These are phyloP conservation scores for Nephelium lappaceum DNA, from an alignment of 345 rosid genomes.

Conservation along the genomic window DNA sequence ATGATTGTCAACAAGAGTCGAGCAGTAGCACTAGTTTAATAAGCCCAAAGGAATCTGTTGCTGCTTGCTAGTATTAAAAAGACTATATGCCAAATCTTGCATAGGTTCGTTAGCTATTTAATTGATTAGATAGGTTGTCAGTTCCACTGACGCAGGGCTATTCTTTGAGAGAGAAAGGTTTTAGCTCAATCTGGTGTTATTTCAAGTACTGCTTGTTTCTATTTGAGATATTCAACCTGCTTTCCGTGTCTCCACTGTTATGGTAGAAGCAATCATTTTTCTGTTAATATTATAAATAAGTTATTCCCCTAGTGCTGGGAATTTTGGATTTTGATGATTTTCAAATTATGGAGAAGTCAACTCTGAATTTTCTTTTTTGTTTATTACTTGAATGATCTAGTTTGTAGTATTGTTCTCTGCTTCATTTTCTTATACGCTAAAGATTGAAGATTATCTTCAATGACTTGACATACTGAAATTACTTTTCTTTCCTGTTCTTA, in stretches of 20 bases:
- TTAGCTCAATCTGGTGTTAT: conserved; percentile 1
- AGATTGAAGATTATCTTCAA: conserved; percentile 7
- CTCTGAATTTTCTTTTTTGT: neutral
- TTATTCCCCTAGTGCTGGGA: neutral
- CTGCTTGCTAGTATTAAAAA: no score
- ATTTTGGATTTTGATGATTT: neutral
- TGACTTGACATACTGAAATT: conserved; percentile 20
- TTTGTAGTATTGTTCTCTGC: neutral
- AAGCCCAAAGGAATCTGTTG: conserved; percentile 2
- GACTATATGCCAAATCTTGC: no score
- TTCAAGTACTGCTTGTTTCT: neutral
- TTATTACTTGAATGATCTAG: neutral
- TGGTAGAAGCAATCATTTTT: neutral
- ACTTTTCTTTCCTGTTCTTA: conserved; percentile 31
- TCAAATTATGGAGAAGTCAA: neutral
- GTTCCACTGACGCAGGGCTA: no score
- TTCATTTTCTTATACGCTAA: neutral
- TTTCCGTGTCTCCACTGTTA: neutral
- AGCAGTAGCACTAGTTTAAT: neutral
- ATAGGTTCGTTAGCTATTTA: no score
- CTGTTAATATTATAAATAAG: neutral
- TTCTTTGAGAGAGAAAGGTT: neutral
- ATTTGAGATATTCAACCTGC: neutral
- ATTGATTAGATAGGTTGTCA: neutral
- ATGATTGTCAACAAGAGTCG: neutral